phyloP scores from a whole-genome alignment of 345 rosid species.

The Cardiospermum halicacabum region DNA sequence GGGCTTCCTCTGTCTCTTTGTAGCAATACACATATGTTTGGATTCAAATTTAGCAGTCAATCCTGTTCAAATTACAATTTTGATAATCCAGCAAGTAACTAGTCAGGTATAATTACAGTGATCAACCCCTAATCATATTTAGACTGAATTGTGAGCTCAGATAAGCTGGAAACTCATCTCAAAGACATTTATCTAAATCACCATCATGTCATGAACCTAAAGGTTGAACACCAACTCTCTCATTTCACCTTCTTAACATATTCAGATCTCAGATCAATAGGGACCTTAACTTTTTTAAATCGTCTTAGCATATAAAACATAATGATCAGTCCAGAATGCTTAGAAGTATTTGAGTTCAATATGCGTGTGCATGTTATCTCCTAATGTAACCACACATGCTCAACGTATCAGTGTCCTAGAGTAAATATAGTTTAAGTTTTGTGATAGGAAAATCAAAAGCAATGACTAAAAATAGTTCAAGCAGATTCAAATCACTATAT shows the following conservation, averaged over 20 bases:
- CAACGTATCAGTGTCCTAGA: not conserved
- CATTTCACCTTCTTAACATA: not conserved
- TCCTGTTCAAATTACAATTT: not conserved
- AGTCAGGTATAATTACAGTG: not conserved
- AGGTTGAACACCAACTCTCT: not conserved
- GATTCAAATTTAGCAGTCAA: too few relatives aligned
- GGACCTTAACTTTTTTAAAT: too few relatives aligned
- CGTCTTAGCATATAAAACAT: too few relatives aligned
- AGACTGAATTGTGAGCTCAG: not conserved
- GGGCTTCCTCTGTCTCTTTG: not conserved
- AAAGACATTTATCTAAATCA: not conserved
- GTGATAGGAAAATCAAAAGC: constrained; percentile 2
- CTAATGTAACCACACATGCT: not conserved
- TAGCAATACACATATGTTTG: not conserved
- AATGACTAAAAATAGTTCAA: not conserved
- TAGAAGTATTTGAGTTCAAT: too few relatives aligned
- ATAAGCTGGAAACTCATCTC: too few relatives aligned
- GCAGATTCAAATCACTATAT: not conserved
- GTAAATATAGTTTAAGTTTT: not conserved
- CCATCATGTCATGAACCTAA: not conserved
- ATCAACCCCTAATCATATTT: not conserved
- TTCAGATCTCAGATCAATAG: not conserved
- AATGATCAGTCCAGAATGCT: too few relatives aligned
- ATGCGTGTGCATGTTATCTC: not conserved
- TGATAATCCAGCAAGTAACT: not conserved